Base-by-base conservation (phyloP, 768 basidiomycete species). In the Xerocomellus chrysenteron region DNA sequence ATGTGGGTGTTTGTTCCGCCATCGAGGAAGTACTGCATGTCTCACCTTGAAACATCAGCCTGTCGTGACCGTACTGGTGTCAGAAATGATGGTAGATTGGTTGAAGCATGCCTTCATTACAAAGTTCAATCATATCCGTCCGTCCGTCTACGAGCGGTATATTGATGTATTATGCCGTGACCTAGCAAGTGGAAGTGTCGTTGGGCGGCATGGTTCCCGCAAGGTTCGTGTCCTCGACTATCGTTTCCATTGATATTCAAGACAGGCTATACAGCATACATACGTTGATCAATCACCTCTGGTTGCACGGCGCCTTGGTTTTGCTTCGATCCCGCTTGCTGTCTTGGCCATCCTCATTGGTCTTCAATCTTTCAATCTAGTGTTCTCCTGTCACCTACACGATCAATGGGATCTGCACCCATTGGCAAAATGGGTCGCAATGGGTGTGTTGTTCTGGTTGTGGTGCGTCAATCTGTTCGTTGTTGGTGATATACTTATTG, bases 31-130 rank as follows among this genome's bases (percentile, higher is more conserved):
- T 17, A 12, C 40, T 11, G n/a, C 21, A n/a, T 36, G 13, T 33
- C 40, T 55, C 32, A 54, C 26, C 41, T 46, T 41, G 26, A 47
- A 54, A 30, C 36, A 28, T 65, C 26, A 97, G 94, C 97, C 97
- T 21, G 94, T 96, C 2, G 62, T 98, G 48, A 90, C 91, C 2
- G 97, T 99, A 4, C 79, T 98, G 71, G 67, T 86, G 5, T 96
- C 94, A 2, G 97, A 99, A 71, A 90, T 92, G 82, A 71, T 90
- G 13, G 97, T 99, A 12, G 97, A 99, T 70, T 99, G 96, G 96
- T 79, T 98, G 49, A 99, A 99, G 71, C 97, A 99, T 66, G 96
- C 95, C 11, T 99, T 98, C 75, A 98, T 99, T 65, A 96, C 95
- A 49, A 99, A 99, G 72, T 98, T 98, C 78, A 99, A 99, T 64